A percentile compares a stretch with the other conserved stretches of the same genome.
These are phyloP conservation scores for Ensete ventricosum DNA, from an alignment of 176 grass and related monocot species.

Conservation along the genomic window DNA sequence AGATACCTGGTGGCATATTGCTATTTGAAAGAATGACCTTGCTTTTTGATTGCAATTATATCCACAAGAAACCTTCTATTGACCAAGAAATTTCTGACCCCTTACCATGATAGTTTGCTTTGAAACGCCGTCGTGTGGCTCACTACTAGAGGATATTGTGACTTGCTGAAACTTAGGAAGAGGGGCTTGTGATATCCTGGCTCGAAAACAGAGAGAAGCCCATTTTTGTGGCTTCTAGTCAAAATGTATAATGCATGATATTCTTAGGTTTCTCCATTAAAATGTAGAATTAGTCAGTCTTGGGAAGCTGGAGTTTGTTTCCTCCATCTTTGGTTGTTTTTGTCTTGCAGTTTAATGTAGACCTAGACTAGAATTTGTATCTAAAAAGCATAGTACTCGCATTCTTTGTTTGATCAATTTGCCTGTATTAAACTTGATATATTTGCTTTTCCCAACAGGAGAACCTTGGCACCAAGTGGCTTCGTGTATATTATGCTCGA, in stretches of 20 bases:
- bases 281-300: not conserved
- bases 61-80: too few species aligned
- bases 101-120: too few species aligned
- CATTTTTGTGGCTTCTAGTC: too few species aligned
- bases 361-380: not conserved
- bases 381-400: not conserved
- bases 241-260: too few species aligned
- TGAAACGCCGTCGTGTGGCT: too few species aligned
- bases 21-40: too few species aligned
- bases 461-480: conserved; percentile 35
- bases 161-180: too few species aligned
- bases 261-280: not conserved
- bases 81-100: too few species aligned
- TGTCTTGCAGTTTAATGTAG: not conserved
- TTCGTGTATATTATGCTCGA: conserved; percentile 85
- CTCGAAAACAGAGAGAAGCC: not conserved
- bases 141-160: too few species aligned
- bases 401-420: conserved; percentile 11
- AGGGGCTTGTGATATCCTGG: not conserved
- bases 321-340: not conserved
- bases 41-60: too few species aligned
- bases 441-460: conserved; percentile 32
- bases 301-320: not conserved
- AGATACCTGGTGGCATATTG: not conserved
- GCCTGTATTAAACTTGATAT: not conserved